Base-by-base conservation (phyloP, 2,329 filamentous ascomycete species). In the Didymosphaeria variabile region DNA sequence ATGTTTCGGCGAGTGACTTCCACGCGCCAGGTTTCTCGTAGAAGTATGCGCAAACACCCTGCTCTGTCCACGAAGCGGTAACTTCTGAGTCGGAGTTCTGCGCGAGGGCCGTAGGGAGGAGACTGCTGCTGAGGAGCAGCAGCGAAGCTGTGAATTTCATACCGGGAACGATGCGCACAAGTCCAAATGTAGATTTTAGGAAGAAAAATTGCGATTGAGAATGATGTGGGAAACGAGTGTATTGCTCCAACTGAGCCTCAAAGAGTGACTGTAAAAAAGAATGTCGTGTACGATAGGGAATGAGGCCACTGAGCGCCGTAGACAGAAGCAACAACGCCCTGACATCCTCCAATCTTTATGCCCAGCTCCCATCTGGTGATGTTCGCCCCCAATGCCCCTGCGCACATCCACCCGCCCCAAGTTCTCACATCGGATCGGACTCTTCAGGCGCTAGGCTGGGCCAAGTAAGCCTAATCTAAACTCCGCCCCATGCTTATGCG, bases 1-100 rank as follows among this genome's bases (percentile, higher is more conserved):
- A 59, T 13, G 57, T 59, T 9, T 59, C 7, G 6, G 44, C 31
- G 6, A 59, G 52, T 23, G 52, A 32, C 23, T 32, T 45, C 31
- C 45, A 46, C 9, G 42, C 53, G 19, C 42, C 57, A 2, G 42
- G 51, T n/a, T 59, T 59, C 19, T 59, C 26, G 17, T 34, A 55
- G n/a, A 55, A 59, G 26, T 50, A 59, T 15, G 51, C 57, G 34
- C 57, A 59, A 15, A 32, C 36, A 29, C 57, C 57, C 4, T 29
- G 21, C 26, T 55, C 10, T 10, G 29, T 36, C 40, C 46, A 59
- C 1, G 52, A 55, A 7, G 38, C 40, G 52, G 52, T 21, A 5
- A 55, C n/a, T 45, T 55, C 34, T 17, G 29, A 29, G 23, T 59
- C 57, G 9, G 26, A 21, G 10, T 59, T 34, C 21, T 59, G 49